Base-by-base conservation (phyloP, 2,329 filamentous ascomycete genomes). In the Penicillium sp. region DNA sequence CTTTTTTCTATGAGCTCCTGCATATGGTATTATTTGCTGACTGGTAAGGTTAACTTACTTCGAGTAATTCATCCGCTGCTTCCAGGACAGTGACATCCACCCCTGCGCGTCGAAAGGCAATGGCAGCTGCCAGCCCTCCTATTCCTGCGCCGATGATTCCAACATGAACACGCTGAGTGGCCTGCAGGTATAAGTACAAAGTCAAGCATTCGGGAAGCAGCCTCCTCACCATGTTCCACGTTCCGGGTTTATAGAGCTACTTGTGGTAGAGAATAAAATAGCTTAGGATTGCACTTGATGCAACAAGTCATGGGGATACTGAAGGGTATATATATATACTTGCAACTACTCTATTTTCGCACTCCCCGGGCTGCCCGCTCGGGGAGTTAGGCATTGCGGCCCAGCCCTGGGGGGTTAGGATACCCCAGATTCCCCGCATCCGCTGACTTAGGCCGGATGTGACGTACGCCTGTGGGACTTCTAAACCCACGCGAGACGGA, bases 51-150 rank as follows among this genome's bases (percentile, higher is more conserved):
- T 18, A 18, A 48, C 55, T 42, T 43, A 75, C 73, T 56, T 78
- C 75, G 45, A 72, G 71, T 7, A 78, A 67, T 58, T 74, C 66
- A 44, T 60, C 58, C 5, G 75, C 72, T 10, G 68, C 64, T 58
- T 78, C 76, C 2, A 78, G 63, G 1, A 78, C 70, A 0, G 71
- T 76, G 2, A 78, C 70, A 12, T 61, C 57, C 33, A 71, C 70
- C 1, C 73, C 74, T 23, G 71, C 68, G 6, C 70, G 62, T 20
- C 72, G 69, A 26, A 73, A 69, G 52, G 75, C 71, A 46, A 78
- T 75, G 7, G 75, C 70, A 15, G 76, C 72, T 13, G 75, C 72
- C 7, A 78, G 65, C 8, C 75, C 75, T 3, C 72, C 74, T 21
- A 78, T 66, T 5, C 75, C 74, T 15, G 72, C 73, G 18, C 74